Evolutionary conservation across 208 protist species (phyloP).

Genomic region (Crithidia sp.): DNA sequence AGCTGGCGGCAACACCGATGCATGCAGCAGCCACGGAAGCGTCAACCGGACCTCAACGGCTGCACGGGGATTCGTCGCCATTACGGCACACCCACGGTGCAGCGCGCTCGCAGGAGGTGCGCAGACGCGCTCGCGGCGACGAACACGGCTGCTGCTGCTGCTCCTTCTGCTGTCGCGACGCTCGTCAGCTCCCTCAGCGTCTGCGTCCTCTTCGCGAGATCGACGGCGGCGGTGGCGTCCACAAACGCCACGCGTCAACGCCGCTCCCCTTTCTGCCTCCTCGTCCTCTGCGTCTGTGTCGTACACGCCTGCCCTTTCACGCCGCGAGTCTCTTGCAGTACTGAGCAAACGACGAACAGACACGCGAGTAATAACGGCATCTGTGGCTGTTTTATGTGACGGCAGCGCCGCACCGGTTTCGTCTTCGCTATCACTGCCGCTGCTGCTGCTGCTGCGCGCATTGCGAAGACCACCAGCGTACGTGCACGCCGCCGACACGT

Average conservation of each 20-base stretch:
- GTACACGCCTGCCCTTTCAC: too few relatives aligned
- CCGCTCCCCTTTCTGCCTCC: not conserved
- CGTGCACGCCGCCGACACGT: too few relatives aligned
- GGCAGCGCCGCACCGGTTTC: not conserved
- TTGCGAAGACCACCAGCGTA: too few relatives aligned
- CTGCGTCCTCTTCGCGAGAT: too few relatives aligned
- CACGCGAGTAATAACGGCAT: too few relatives aligned
- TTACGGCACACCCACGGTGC: too few relatives aligned
- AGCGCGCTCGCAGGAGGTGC: not conserved
- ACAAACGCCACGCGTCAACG: not conserved
- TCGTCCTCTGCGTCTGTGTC: not conserved
- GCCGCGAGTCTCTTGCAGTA: too few relatives aligned
- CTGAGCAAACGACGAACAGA: too few relatives aligned
- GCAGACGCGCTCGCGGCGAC: not conserved
- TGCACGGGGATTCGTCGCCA: too few relatives aligned
- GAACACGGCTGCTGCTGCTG: constrained; percentile 6
- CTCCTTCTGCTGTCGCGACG: not conserved
- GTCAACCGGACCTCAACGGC: not conserved
- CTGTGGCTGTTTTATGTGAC: not conserved
- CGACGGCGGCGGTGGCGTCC: too few relatives aligned
- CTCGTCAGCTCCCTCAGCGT: not conserved
- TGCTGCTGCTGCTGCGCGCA: too few relatives aligned
- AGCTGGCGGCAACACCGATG: constrained; percentile 1
- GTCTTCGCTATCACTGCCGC: not conserved
- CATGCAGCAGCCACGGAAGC: constrained; percentile 29